These are phyloP conservation scores for Tetracladium marchalianum DNA, from an alignment of 495 filamentous ascomycete genomes.

Conservation along the genomic window DNA sequence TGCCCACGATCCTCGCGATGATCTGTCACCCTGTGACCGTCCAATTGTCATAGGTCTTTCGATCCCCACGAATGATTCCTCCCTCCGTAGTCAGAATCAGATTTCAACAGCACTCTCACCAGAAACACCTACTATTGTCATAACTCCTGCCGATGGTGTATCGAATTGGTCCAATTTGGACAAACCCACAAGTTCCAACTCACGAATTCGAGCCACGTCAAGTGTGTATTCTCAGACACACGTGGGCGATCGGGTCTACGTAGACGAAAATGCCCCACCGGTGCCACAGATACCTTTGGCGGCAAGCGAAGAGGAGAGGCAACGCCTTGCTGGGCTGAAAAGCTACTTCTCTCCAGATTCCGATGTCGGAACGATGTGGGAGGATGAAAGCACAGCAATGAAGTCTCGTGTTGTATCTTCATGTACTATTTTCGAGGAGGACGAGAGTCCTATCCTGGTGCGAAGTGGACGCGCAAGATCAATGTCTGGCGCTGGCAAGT, in stretches of 20 bases:
- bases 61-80: constrained; percentile 50
- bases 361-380: constrained; percentile 15
- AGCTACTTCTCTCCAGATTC: constrained; percentile 21
- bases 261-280: constrained; percentile 9
- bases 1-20: constrained; percentile 25
- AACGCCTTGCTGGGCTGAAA: constrained; percentile 15
- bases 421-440: constrained; percentile 51
- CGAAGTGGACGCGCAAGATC: constrained; percentile 19
- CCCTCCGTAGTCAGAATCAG: constrained; percentile 13
- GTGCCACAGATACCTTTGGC: constrained; percentile 14
- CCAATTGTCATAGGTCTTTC: constrained; percentile 73
- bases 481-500: constrained; percentile 11
- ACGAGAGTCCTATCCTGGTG: constrained; percentile 25
- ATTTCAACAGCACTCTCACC: constrained; percentile 29
- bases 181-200: constrained; percentile 15
- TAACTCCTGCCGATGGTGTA: constrained; percentile 55
- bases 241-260: constrained; percentile 9
- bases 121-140: constrained; percentile 44
- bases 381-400: constrained; percentile 13
- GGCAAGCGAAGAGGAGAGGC: constrained; percentile 12
- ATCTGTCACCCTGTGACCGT: constrained; percentile 64
- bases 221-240: constrained; percentile 62
- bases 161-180: constrained; percentile 53
- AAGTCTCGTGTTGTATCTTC: constrained; percentile 27
- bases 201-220: constrained; percentile 29